Evolutionary conservation across 306 rosid species (phyloP).

Genomic region (Pterocarpus santalinus): DNA sequence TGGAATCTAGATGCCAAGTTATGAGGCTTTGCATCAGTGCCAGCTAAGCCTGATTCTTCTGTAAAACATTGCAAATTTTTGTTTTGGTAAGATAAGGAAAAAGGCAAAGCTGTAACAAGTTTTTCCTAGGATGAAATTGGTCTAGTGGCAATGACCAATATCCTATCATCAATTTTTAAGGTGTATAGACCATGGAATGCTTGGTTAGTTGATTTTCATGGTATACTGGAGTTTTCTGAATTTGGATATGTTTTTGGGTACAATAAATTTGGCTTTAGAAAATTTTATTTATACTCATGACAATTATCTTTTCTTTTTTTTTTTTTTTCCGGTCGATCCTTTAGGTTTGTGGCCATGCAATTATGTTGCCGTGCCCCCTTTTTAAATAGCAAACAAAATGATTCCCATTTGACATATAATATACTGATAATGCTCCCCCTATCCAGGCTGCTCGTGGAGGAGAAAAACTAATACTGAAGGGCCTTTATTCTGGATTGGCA

Average conservation of each 20-base stretch:
- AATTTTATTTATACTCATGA: neutral
- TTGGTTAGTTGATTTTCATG: conserved; percentile 26
- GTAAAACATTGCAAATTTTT: conserved; percentile 21
- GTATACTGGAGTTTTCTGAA: conserved; percentile 18
- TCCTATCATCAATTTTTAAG: conserved; percentile 15
- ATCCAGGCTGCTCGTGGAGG: conserved; percentile 90
- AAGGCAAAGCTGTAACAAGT: neutral
- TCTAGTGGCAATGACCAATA: conserved; percentile 17
- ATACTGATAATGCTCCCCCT: conserved; percentile 7
- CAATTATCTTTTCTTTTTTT: neutral
- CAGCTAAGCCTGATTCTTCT: conserved; percentile 14
- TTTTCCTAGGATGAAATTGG: conserved; percentile 30
- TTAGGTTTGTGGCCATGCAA: conserved; percentile 3
- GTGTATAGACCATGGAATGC: neutral
- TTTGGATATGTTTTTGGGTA: neutral
- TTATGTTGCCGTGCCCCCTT: neutral
- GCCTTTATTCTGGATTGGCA: conserved; percentile 95
- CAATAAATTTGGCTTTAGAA: conserved; percentile 16
- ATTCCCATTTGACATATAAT: conserved; percentile 33
- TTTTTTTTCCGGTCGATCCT: neutral
- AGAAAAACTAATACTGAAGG: conserved; percentile 76
- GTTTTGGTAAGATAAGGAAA: conserved; percentile 6
- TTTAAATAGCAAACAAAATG: conserved; percentile 12
- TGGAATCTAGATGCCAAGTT: conserved; percentile 33
- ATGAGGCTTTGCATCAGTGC: conserved; percentile 35